phyloP scores from a whole-genome alignment of 23 red algal genomes.

The Agarophyton chilense region DNA sequence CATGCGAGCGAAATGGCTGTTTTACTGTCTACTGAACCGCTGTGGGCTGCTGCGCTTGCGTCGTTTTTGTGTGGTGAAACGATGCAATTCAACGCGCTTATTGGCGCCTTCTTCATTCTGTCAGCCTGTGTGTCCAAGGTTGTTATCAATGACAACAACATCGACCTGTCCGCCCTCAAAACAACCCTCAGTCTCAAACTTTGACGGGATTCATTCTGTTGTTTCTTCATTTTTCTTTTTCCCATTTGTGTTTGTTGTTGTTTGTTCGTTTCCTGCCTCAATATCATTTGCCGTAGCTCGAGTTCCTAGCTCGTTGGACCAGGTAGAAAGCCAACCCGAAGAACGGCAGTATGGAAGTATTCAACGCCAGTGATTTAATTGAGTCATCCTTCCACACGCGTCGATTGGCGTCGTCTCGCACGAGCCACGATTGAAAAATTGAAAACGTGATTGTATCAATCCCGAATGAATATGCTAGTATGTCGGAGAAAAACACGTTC shows the following conservation, averaged over 20 bases:
- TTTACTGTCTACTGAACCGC: slow-evolving; percentile 78
- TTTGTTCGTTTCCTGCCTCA: neutral
- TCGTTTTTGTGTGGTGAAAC: slow-evolving; percentile 71
- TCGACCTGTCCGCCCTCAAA: neutral
- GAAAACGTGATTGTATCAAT: slow-evolving; percentile 46
- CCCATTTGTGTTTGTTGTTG: neutral
- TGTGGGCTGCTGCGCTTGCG: slow-evolving; percentile 80
- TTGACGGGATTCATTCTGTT: neutral
- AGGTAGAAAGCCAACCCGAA: slow-evolving; percentile 42
- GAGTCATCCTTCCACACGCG: slow-evolving; percentile 22
- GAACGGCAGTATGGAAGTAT: slow-evolving; percentile 17
- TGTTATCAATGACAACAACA: neutral
- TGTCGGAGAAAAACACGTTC: slow-evolving; percentile 9
- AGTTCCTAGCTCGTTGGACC: neutral
- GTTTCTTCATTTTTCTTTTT: neutral
- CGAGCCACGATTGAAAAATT: slow-evolving; percentile 58
- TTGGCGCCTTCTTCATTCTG: slow-evolving; percentile 78
- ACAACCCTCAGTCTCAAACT: neutral
- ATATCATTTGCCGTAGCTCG: neutral
- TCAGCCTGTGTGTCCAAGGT: slow-evolving; percentile 68
- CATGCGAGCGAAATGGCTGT: slow-evolving; percentile 78
- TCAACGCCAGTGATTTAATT: neutral
- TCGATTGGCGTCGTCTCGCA: slow-evolving; percentile 58
- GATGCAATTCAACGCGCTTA: slow-evolving; percentile 37
- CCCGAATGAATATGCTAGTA: slow-evolving; percentile 62